Conservation (phyloP, 495 filamentous ascomycete species). For the Penicillium antarcticum region DNA sequence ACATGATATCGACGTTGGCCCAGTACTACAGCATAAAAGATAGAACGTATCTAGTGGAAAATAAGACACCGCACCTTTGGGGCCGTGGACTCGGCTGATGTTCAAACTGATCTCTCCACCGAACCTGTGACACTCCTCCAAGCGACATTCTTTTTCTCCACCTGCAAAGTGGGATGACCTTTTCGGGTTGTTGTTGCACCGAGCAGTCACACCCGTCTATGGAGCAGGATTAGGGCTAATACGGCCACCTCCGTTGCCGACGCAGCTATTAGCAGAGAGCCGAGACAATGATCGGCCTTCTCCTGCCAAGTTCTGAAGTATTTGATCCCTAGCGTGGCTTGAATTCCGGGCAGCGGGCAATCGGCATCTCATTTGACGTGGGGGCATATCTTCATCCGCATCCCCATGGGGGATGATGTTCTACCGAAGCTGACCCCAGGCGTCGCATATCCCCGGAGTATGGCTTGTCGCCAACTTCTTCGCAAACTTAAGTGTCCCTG, state of each 20-base stretch:
- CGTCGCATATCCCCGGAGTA: slow-evolving; percentile 8
- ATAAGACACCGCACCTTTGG: neutral
- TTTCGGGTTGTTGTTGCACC: slow-evolving; percentile 12
- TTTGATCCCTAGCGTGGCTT: neutral
- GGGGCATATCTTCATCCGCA: slow-evolving; percentile 8
- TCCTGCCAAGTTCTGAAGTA: neutral
- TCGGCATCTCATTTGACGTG: neutral
- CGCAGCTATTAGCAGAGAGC: neutral
- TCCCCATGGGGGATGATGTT: slow-evolving; percentile 13
- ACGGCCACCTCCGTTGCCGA: slow-evolving; percentile 12
- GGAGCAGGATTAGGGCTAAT: slow-evolving; percentile 1
- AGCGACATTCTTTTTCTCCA: neutral
- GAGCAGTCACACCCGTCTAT: neutral
- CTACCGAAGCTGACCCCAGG: neutral
- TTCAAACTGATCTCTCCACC: too few species aligned
- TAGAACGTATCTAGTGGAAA: neutral
- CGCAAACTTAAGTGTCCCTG: neutral
- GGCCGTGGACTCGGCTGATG: neutral
- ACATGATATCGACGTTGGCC: neutral
- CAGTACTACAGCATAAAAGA: neutral
- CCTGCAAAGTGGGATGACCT: neutral
- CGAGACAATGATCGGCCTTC: neutral
- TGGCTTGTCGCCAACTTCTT: too few species aligned
- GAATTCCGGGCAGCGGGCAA: neutral
- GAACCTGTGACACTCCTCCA: neutral